Base-by-base conservation (phyloP, 2,329 filamentous ascomycete genomes). In the Calcarisporium arbuscula region DNA sequence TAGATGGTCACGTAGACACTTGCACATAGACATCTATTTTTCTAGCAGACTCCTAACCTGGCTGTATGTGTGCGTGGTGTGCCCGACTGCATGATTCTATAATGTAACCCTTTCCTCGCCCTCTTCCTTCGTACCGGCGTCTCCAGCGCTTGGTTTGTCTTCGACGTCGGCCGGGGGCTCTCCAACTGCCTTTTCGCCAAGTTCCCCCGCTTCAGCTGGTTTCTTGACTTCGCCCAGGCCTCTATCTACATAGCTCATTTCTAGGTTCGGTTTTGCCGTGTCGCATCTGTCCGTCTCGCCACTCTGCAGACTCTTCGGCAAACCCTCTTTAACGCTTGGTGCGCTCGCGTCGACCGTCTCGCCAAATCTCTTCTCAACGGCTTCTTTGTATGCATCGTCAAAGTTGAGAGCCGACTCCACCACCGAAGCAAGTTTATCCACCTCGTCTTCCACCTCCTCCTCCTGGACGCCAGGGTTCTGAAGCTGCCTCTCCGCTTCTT, bases 401-500 rank as follows among this genome's bases (percentile, higher is more conserved):
- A 64, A 38, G 15, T 53, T 50, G 17, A 64, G 50, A 0, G 51
- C 52, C 5, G 48, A 42, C 30, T 58, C 60, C 9, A 67, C 46
- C 11, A 52, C 57, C 18, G 54, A 53, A 5, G 60, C 49, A 35
- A 67, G 40, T 32, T 55, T 60, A 34, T 59, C 53, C 4, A 73
- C 54, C 46, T 72, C 67, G 15, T 70, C 64, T 10, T 68, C 60
- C 5, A 63, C 48, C 35, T 59, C 58, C 18, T 48, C 44, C 7
- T 52, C 45, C 6, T 45, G 48, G 8, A 49, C 51, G 25, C 51
- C 60, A 19, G 52, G 47, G 10, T 48, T 51, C 9, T 41, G 36
- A 39, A 65, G 46, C 50, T 73, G 71, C 40, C 62, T 68, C 46
- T 64, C 65, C 16, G 72, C 71, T 48, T 77, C 68, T 41, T 73